Conservation (phyloP, 2,329 filamentous ascomycete species). For the Fusarium staphyleae region DNA sequence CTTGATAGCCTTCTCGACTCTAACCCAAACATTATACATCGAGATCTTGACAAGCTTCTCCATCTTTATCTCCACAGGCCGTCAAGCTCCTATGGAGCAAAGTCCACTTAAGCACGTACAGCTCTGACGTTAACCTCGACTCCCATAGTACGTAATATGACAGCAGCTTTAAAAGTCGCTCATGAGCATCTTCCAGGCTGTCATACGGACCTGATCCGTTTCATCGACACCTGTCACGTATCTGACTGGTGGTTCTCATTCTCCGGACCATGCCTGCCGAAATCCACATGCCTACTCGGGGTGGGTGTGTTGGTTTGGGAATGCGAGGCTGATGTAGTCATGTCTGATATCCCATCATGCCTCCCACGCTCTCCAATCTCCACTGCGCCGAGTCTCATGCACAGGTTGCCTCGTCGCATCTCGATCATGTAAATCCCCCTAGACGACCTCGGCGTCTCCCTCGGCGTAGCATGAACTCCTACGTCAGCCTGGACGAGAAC, state of each 20-base stretch:
- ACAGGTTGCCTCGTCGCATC: not conserved
- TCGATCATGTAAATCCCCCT: not conserved
- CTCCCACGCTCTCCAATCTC: not conserved
- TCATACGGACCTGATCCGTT: not conserved
- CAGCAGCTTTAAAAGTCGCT: constrained; percentile 4
- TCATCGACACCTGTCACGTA: not conserved
- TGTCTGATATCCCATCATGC: not conserved
- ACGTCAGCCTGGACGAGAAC: constrained; percentile 7
- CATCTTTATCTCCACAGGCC: not conserved
- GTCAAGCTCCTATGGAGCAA: not conserved
- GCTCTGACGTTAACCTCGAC: not conserved
- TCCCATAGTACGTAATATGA: not conserved
- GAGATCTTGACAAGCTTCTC: not conserved
- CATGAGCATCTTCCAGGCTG: not conserved
- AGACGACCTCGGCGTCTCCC: not conserved
- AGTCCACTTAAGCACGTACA: constrained; percentile 8
- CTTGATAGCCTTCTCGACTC: not conserved
- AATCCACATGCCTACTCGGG: constrained; percentile 1
- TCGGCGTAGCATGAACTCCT: constrained; percentile 1
- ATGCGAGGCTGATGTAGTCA: not conserved
- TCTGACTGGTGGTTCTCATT: no score
- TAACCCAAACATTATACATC: not conserved
- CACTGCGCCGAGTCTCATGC: not conserved
- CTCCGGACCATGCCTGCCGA: not conserved
- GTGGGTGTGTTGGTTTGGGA: not conserved